Conservation (phyloP, 2,329 filamentous ascomycete genomes). For the Paraphaeosphaeria minitans region DNA sequence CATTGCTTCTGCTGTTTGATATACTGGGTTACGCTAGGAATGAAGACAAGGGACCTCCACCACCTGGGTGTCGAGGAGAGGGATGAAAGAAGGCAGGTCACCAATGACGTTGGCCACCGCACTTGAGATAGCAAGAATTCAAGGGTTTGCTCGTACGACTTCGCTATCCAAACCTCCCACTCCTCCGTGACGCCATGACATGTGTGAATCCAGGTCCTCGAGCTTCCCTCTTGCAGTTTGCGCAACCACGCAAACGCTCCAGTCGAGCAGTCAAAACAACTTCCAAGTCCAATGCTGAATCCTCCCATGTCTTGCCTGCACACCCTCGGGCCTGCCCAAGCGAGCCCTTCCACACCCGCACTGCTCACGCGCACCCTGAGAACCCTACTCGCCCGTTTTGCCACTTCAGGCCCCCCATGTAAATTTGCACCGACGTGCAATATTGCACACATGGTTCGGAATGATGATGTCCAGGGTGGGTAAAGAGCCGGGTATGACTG, state of each 20-base stretch:
- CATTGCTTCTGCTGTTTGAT: conserved; percentile 33
- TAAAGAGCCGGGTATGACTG: conserved; percentile 1
- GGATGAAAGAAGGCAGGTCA: conserved; percentile 7
- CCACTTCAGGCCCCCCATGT: neutral
- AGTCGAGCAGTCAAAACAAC: neutral
- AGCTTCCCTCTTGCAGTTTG: neutral
- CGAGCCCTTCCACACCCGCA: conserved; percentile 9
- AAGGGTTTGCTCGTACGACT: neutral
- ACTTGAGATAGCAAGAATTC: conserved; percentile 7
- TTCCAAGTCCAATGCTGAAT: conserved; percentile 1
- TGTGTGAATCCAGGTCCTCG: neutral
- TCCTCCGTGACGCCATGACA: neutral
- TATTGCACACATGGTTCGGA: neutral
- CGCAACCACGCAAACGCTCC: conserved; percentile 5
- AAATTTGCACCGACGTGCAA: neutral
- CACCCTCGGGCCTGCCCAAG: conserved; percentile 12
- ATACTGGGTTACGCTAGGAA: conserved; percentile 21
- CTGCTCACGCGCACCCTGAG: conserved; percentile 11
- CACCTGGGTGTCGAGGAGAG: conserved; percentile 27
- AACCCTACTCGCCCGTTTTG: neutral
- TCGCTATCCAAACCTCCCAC: neutral
- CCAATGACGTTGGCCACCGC: conserved; percentile 7
- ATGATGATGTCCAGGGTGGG: neutral
- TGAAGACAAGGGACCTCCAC: conserved; percentile 24
- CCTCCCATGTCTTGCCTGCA: conserved; percentile 6